These are phyloP conservation scores for Alternaria sp. DNA, from an alignment of 2,329 filamentous ascomycete species.

Conservation along the genomic window DNA sequence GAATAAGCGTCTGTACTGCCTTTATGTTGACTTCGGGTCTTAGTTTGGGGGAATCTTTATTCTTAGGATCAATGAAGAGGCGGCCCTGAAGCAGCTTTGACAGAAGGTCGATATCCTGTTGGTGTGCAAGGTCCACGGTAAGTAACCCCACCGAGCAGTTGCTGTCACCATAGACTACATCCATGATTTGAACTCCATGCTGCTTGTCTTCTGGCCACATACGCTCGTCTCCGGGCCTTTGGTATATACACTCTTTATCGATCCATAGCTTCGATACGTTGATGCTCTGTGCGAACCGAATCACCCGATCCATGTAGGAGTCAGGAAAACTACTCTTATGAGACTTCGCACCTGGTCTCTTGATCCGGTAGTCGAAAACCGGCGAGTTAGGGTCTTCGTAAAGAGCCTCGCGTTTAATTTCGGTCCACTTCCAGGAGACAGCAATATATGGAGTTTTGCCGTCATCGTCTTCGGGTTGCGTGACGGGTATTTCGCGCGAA, in stretches of 20 bases:
- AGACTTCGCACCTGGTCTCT: slow-evolving; percentile 5
- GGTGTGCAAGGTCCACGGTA: slow-evolving; percentile 13
- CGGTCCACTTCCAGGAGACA: slow-evolving; percentile 29
- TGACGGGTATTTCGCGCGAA: not conserved
- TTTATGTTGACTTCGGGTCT: not conserved
- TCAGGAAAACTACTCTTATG: slow-evolving; percentile 29
- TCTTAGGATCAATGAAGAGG: slow-evolving; percentile 9
- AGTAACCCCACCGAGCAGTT: slow-evolving; percentile 24
- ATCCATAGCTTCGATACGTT: slow-evolving; percentile 24
- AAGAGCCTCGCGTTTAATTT: not conserved
- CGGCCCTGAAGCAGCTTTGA: slow-evolving; percentile 9
- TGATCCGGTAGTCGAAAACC: slow-evolving; percentile 20
- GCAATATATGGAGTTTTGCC: slow-evolving; percentile 20
- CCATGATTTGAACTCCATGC: slow-evolving; percentile 31
- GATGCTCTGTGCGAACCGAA: slow-evolving; percentile 21
- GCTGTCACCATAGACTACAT: slow-evolving; percentile 27
- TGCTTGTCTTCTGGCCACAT: slow-evolving; percentile 9
- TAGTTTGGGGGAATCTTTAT: slow-evolving; percentile 1
- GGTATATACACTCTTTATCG: slow-evolving; percentile 33
- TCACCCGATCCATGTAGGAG: slow-evolving; percentile 28
- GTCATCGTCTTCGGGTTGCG: slow-evolving; percentile 7
- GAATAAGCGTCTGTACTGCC: slow-evolving; percentile 22
- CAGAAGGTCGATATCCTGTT: slow-evolving; percentile 21
- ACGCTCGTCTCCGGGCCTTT: slow-evolving; percentile 16
- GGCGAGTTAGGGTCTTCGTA: slow-evolving; percentile 1